These are phyloP conservation scores for Saccharomyces hybrid DNA, from an alignment of 1,139 yeast species.

Conservation along the genomic window DNA sequence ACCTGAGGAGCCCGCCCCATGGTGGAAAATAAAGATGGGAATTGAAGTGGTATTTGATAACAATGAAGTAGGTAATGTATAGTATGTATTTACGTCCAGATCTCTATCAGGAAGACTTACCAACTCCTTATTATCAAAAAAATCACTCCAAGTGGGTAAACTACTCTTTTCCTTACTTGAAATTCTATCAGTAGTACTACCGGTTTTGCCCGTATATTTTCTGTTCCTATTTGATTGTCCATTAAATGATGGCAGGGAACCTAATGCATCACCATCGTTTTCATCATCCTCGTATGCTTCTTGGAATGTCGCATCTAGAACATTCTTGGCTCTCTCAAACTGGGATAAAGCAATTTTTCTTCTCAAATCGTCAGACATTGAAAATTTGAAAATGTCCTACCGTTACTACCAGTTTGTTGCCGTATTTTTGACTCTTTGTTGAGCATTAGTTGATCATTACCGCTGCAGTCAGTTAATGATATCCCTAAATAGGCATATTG, in stretches of 20 bases:
- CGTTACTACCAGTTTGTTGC: neutral
- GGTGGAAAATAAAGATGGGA: conserved; percentile 69
- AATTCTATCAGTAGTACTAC: neutral
- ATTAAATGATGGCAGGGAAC: conserved; percentile 9
- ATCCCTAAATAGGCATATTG: neutral
- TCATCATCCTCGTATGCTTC: conserved; percentile 5
- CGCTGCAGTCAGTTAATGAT: neutral
- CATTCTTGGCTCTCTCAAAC: conserved; percentile 8
- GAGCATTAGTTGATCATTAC: neutral
- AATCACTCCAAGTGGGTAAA: conserved; percentile 37
- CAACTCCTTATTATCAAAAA: conserved; percentile 33
- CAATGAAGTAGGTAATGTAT: conserved; percentile 40
- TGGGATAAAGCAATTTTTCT: conserved; percentile 14
- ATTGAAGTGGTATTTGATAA: conserved; percentile 27
- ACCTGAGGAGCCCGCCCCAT: conserved; percentile 92
- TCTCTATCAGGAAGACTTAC: conserved; percentile 26
- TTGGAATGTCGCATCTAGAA: conserved; percentile 2
- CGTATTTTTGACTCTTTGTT: neutral
- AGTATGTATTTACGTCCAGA: conserved; percentile 49
- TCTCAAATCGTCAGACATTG: conserved; percentile 13
- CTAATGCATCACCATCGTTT: conserved; percentile 6
- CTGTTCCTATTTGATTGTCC: neutral
- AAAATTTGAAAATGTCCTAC: neutral
- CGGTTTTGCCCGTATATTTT: neutral
- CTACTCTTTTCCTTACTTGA: neutral